Conservation (phyloP, 306 rosid genomes). For the Quercus agrifolia region DNA sequence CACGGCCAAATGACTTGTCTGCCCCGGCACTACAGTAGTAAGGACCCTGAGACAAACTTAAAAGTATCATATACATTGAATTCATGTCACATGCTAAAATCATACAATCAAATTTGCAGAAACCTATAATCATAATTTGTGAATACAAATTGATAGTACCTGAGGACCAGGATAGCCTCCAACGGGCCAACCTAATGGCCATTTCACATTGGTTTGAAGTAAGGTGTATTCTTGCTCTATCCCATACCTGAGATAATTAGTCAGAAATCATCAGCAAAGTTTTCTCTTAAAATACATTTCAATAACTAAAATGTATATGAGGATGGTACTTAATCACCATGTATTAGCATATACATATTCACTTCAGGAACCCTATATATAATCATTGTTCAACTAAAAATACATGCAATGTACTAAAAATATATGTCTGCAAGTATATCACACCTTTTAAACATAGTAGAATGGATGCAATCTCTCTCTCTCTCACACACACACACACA, state of each 20-base stretch:
- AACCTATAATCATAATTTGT: neutral
- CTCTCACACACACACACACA: neutral
- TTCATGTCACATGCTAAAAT: neutral
- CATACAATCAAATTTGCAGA: neutral
- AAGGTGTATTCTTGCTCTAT: conserved; percentile 99
- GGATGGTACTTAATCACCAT: neutral
- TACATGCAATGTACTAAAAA: neutral
- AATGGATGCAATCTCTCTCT: neutral
- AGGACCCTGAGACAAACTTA: conserved; percentile 65
- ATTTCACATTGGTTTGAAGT: conserved; percentile 83
- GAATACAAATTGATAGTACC: conserved; percentile 41
- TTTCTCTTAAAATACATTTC: conserved; percentile 18
- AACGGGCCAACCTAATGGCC: conserved; percentile 99
- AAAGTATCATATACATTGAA: conserved; percentile 2
- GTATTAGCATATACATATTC: neutral
- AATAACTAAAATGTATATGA: neutral
- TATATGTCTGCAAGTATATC: too few relatives aligned
- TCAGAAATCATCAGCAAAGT: conserved; percentile 30
- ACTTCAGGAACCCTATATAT: neutral
- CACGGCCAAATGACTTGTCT: conserved; percentile 98
- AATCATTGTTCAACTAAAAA: neutral
- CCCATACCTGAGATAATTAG: conserved; percentile 69
- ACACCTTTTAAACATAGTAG: neutral
- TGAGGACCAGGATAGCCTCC: conserved; percentile 99
- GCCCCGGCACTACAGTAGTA: conserved; percentile 94